These are phyloP conservation scores for Kregervanrija delftensis DNA, from an alignment of 805 yeast genomes.

Conservation along the genomic window DNA sequence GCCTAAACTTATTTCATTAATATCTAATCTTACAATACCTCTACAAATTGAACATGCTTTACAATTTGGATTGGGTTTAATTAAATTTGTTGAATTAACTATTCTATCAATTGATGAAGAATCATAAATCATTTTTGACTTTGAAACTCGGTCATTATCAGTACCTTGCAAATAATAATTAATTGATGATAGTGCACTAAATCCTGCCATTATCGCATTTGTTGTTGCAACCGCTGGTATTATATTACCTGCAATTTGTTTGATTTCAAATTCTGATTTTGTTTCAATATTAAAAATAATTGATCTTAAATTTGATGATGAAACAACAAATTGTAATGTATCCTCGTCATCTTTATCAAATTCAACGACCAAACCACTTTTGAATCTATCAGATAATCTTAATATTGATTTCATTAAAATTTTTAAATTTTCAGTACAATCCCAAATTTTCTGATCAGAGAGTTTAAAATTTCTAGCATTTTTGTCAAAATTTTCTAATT, in stretches of 20 bases:
- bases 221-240: conserved; percentile 99
- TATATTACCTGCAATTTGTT: conserved; percentile 95
- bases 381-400: conserved; percentile 43
- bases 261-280: conserved; percentile 78
- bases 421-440: conserved; percentile 51
- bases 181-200: conserved; percentile 69
- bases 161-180: conserved; percentile 31
- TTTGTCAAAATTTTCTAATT: neutral
- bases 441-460: conserved; percentile 48
- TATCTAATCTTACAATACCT: conserved; percentile 37
- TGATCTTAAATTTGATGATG: conserved; percentile 78
- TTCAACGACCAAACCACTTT: conserved; percentile 36
- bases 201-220: conserved; percentile 90
- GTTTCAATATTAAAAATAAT: conserved; percentile 59
- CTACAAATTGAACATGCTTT: conserved; percentile 55
- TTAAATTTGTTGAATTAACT: conserved; percentile 55
- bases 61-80: conserved; percentile 64
- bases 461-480: conserved; percentile 1
- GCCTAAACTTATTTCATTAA: conserved; percentile 31
- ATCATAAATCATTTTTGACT: conserved; percentile 45
- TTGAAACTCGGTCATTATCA: conserved; percentile 22
- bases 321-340: conserved; percentile 78
- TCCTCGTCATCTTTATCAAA: conserved; percentile 96
- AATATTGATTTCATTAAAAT: conserved; percentile 47
- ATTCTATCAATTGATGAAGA: conserved; percentile 52